These are phyloP conservation scores for Luzula sylvatica DNA, from an alignment of 176 grass and related monocot species.

Conservation along the genomic window DNA sequence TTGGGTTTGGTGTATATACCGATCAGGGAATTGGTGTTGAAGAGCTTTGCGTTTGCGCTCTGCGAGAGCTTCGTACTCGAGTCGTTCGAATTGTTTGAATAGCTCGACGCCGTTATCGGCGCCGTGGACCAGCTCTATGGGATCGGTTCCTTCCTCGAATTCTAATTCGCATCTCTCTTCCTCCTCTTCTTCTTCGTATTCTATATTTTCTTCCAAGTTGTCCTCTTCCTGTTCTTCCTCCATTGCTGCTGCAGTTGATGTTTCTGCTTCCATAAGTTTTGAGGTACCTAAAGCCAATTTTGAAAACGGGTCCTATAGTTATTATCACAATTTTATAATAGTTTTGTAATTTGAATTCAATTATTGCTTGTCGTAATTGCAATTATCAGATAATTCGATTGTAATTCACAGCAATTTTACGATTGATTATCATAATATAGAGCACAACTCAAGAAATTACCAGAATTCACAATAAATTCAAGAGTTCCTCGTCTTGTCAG, in stretches of 20 bases:
- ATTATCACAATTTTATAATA: too few relatives aligned
- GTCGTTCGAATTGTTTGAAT: conserved; percentile 34
- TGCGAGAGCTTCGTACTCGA: conserved; percentile 51
- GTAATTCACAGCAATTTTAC: too few relatives aligned
- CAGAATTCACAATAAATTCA: not conserved
- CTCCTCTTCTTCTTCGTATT: conserved; percentile 19
- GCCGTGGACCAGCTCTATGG: conserved; percentile 24
- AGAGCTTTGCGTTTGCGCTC: conserved; percentile 60
- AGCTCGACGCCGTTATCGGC: conserved; percentile 27
- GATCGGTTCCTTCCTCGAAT: conserved; percentile 26
- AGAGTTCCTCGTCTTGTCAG: not conserved
- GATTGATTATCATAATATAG: too few relatives aligned
- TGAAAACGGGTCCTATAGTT: too few relatives aligned
- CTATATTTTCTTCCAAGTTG: conserved; percentile 14
- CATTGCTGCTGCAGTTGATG: not conserved
- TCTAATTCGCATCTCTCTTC: conserved; percentile 25
- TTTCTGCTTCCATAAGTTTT: conserved; percentile 5
- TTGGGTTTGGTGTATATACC: not conserved
- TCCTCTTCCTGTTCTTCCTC: conserved; percentile 19
- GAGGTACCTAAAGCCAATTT: not conserved
- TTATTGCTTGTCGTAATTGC: too few relatives aligned
- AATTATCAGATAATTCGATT: too few relatives aligned
- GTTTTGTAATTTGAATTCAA: too few relatives aligned
- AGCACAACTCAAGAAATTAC: not conserved
- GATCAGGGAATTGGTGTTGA: conserved; percentile 26